Base-by-base conservation (phyloP, 2,329 filamentous ascomycete species). In the Anthostomella pinea region DNA sequence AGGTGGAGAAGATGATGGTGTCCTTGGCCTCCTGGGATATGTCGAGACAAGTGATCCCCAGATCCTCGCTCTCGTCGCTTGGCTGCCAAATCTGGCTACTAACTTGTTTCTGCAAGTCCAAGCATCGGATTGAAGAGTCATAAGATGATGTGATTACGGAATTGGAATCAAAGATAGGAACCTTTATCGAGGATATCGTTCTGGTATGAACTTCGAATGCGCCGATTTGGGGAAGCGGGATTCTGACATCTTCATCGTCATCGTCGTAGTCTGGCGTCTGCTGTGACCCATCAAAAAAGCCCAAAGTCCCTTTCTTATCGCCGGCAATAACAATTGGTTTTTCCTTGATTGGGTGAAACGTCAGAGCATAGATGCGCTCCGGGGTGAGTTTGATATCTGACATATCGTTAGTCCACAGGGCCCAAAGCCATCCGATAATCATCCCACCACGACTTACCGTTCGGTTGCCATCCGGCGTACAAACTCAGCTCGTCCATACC, bases 261-360 rank as follows among this genome's bases (percentile, higher is more conserved):
- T 73, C 68, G 5, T 74, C 67, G n/a, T 70, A 60, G 48, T 69
- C 59, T 30, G 74, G 56, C 2, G 68, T 67, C 3, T 76, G 75
- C 48, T 94, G 88, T 0, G 86, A 90, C 1, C 83, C 89, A 57
- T 98, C 91, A 36, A 96, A 91, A 1, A 98, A 79, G 1, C 93
- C 93, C 40, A 97, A 72, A 16, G 88, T 86, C 1, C 93, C 91
- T 48, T 94, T 76, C 59, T 98, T 98, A 55, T 98, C 93, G 8
- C 91, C 91, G 0, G 91, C 91, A 57, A 98, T 94, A 2, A 97
- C 75, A 3, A 98, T 70, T 0, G 90, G 81, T 54, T 97, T 97
- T 3, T 90, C 81, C 39, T 81, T 72, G 0, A 82, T 90, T 0
- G 93, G 93, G 53, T 98, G 93, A 51, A 98, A 91, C 0, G 83